These are phyloP conservation scores for Sclerotinia spermophila DNA, from an alignment of 2,329 filamentous ascomycete species.

Conservation along the genomic window DNA sequence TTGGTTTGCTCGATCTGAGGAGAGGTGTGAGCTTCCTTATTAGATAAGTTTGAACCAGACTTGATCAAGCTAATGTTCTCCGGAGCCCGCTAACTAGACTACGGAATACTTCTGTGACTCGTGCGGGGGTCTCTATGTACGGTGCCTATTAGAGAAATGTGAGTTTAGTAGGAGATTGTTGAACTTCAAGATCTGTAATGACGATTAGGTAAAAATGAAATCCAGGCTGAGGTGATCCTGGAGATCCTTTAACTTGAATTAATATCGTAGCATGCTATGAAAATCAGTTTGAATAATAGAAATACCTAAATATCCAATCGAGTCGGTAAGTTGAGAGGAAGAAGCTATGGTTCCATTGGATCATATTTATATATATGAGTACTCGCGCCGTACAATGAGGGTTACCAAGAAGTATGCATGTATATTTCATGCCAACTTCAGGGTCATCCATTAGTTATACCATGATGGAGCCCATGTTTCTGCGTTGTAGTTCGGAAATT, in stretches of 20 bases:
- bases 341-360: neutral
- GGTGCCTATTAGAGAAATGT: conserved; percentile 2
- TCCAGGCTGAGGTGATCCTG: neutral
- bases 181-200: conserved; percentile 9
- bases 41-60: conserved; percentile 4
- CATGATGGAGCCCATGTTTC: neutral
- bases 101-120: neutral
- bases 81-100: conserved; percentile 1
- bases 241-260: neutral
- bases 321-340: neutral
- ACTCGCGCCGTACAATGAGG: neutral
- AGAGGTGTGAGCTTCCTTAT: conserved; percentile 13
- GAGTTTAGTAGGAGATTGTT: neutral
- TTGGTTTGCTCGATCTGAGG: conserved; percentile 10
- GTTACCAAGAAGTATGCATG: neutral
- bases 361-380: neutral
- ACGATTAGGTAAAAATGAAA: conserved; percentile 13
- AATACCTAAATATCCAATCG: neutral
- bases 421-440: neutral
- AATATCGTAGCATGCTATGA: conserved; percentile 10
- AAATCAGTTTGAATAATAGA: neutral
- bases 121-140: conserved; percentile 11
- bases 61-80: conserved; percentile 10
- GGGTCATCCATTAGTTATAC: neutral
- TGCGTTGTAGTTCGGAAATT: conserved; percentile 3